Evolutionary conservation across 352 stramenopile species (phyloP).

Genomic region (Phytophthora tubulina): DNA sequence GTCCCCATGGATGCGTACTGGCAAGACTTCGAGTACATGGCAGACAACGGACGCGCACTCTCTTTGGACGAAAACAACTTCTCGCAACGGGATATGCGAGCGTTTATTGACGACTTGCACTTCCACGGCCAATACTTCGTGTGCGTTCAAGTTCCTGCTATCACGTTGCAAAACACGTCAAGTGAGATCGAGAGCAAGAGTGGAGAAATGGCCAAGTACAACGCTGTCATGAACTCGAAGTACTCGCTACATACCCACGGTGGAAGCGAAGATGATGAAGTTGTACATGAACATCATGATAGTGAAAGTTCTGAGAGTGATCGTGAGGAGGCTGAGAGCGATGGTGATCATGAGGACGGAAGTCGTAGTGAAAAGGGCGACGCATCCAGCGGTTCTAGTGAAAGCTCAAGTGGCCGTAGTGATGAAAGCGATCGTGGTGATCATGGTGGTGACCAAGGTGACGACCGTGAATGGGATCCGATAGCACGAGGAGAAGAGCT

Average conservation of each 20-base stretch:
- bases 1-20: constrained; percentile 86
- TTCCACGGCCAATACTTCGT: constrained; percentile 87
- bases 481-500: constrained; percentile 54
- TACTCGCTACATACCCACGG: background rate
- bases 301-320: background rate
- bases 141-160: constrained; percentile 70
- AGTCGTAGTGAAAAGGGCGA: background rate
- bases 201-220: constrained; percentile 18
- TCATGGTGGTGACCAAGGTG: background rate
- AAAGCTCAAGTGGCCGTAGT: background rate
- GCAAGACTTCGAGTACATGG: constrained; percentile 73
- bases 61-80: constrained; percentile 74
- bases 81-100: constrained; percentile 42
- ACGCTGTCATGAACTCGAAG: background rate
- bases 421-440: constrained; percentile 11
- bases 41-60: constrained; percentile 49
- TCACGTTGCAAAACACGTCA: constrained; percentile 43
- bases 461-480: constrained; percentile 34
- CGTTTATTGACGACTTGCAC: constrained; percentile 83
- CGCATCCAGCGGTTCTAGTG: background rate
- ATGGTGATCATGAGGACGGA: background rate
- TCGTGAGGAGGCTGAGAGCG: background rate
- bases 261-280: background rate
- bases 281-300: background rate
- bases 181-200: constrained; percentile 5